These are phyloP conservation scores for Penicillium sp. DNA, from an alignment of 2,329 filamentous ascomycete genomes.

Conservation along the genomic window DNA sequence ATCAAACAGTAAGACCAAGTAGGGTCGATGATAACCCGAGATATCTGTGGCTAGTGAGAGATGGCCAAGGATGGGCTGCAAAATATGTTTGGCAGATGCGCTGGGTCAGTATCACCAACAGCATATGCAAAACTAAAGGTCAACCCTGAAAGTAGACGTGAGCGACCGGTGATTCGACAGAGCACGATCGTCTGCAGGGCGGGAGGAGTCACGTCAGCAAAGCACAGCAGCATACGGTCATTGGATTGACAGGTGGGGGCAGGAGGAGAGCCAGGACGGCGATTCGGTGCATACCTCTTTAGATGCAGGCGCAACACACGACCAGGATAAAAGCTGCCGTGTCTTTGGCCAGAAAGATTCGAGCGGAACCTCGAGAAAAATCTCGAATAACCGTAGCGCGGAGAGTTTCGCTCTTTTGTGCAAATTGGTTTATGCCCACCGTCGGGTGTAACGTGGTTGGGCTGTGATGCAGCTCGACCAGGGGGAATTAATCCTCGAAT, in stretches of 20 bases:
- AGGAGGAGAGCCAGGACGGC: constrained; percentile 11
- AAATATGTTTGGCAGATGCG: constrained; percentile 22
- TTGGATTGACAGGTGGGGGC: constrained; percentile 33
- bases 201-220: constrained; percentile 39
- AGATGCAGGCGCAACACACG: constrained; percentile 14
- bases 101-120: constrained; percentile 20
- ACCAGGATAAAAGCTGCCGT: constrained; percentile 4
- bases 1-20: constrained; percentile 14
- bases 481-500: constrained; percentile 30
- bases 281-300: constrained; percentile 30
- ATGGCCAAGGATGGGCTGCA: constrained; percentile 21
- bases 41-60: constrained; percentile 11
- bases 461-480: constrained; percentile 41
- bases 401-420: constrained; percentile 33
- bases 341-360: constrained; percentile 13
- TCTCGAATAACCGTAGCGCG: constrained; percentile 20
- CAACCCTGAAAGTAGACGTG: constrained; percentile 20
- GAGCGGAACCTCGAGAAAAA: constrained; percentile 17
- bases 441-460: constrained; percentile 41
- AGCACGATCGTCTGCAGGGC: constrained; percentile 36
- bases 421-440: constrained; percentile 27
- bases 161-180: constrained; percentile 40
- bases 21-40: constrained; percentile 15
- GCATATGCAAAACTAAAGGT: constrained; percentile 25
- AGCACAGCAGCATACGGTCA: constrained; percentile 41